A percentile compares a stretch with the other conserved stretches of the same genome.
phyloP scores from a whole-genome alignment of 352 stramenopile genomes.

The Globisporangium uncinulatum region DNA sequence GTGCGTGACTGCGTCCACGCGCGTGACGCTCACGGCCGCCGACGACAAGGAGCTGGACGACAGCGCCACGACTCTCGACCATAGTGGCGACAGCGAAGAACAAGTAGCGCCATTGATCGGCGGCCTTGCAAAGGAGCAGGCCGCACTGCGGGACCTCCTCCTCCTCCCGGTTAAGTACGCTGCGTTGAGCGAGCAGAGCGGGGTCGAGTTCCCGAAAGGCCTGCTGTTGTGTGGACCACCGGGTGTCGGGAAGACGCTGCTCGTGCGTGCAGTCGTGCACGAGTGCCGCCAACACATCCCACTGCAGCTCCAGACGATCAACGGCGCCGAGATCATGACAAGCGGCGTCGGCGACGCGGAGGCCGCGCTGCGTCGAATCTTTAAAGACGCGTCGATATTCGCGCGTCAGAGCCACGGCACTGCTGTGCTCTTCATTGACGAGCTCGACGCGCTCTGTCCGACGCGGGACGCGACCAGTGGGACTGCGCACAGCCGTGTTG shows the following conservation, averaged over 20 bases:
- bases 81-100: not conserved
- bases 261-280: conserved; percentile 63
- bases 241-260: conserved; percentile 76
- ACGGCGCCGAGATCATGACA: conserved; percentile 79
- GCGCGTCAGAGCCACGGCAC: conserved; percentile 22
- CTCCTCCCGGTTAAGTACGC: conserved; percentile 42
- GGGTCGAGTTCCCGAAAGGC: conserved; percentile 65
- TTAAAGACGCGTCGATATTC: conserved; percentile 33
- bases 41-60: not conserved
- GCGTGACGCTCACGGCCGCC: conserved; percentile 36
- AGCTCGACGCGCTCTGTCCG: conserved; percentile 94
- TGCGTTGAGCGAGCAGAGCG: conserved; percentile 20
- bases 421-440: conserved; percentile 93
- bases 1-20: conserved; percentile 33
- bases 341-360: conserved; percentile 69
- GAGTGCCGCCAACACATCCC: conserved; percentile 43
- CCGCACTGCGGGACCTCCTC: conserved; percentile 63
- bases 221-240: conserved; percentile 69
- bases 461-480: conserved; percentile 70
- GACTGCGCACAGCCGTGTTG: conserved; percentile 69
- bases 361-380: conserved; percentile 49
- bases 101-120: conserved; percentile 20
- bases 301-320: conserved; percentile 64
- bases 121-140: conserved; percentile 61
- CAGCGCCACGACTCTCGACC: not conserved